These are phyloP conservation scores for Tylopilus sp. DNA, from an alignment of 768 basidiomycete genomes.

Conservation along the genomic window DNA sequence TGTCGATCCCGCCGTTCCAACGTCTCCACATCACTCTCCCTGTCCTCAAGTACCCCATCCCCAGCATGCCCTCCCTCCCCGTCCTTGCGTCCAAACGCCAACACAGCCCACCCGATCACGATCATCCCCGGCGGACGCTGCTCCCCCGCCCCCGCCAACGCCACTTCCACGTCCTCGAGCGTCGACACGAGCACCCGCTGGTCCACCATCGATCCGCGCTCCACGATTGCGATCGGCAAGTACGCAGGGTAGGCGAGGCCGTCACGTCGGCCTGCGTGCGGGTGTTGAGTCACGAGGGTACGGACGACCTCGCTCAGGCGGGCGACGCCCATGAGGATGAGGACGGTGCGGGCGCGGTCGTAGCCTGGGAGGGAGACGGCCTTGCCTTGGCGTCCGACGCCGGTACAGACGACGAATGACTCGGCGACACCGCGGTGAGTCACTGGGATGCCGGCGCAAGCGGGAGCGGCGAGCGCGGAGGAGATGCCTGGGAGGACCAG, in stretches of 20 bases:
- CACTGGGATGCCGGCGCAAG: conserved; percentile 87
- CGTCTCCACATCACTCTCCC: conserved; percentile 27
- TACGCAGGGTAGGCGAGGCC: conserved; percentile 67
- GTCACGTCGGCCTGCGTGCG: conserved; percentile 40
- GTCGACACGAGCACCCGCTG: conserved; percentile 84
- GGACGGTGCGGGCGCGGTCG: conserved; percentile 72
- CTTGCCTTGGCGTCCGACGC: conserved; percentile 85
- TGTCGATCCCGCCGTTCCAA: conserved; percentile 29
- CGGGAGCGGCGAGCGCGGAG: conserved; percentile 86
- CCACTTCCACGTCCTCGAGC: conserved; percentile 62
- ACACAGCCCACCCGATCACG: conserved; percentile 87
- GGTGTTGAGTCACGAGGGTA: conserved; percentile 46
- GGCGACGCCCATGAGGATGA: conserved; percentile 95
- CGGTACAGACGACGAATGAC: conserved; percentile 86
- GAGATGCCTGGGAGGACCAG: conserved; percentile 87
- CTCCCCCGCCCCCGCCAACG: conserved; percentile 71
- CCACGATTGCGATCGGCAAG: conserved; percentile 88
- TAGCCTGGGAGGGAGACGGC: conserved; percentile 86
- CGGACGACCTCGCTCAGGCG: conserved; percentile 69
- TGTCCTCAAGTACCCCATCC: conserved; percentile 67
- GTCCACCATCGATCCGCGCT: conserved; percentile 92
- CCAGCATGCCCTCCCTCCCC: conserved; percentile 51
- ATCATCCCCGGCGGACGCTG: conserved; percentile 97
- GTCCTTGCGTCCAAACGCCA: conserved; percentile 47
- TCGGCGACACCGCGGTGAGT: conserved; percentile 96